These are phyloP conservation scores for Neonectria ditissima DNA, from an alignment of 2,329 filamentous ascomycete genomes.

Conservation along the genomic window DNA sequence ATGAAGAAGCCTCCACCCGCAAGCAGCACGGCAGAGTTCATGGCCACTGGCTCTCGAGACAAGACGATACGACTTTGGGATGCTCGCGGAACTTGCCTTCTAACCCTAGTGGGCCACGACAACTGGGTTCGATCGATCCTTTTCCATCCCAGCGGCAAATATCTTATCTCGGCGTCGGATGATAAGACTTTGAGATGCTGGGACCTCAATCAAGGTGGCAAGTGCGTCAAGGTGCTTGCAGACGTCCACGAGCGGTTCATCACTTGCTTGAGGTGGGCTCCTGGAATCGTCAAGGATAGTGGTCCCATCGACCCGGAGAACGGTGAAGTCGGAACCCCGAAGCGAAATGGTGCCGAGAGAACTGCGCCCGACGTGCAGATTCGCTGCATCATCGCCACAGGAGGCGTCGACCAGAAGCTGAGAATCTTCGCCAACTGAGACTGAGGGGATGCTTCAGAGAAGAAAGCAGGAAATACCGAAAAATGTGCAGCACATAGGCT, in stretches of 20 bases:
- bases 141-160: conserved; percentile 94
- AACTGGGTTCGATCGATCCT: conserved; percentile 91
- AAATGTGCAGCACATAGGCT: conserved; percentile 4
- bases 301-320: conserved; percentile 31
- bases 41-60: conserved; percentile 90
- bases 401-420: conserved; percentile 26
- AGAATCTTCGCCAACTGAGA: conserved; percentile 28
- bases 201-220: conserved; percentile 91
- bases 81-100: conserved; percentile 83
- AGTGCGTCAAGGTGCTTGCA: conserved; percentile 84
- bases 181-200: conserved; percentile 95
- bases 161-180: conserved; percentile 85
- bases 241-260: conserved; percentile 88
- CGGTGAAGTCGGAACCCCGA: conserved; percentile 39
- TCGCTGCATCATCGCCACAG: conserved; percentile 28
- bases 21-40: conserved; percentile 83
- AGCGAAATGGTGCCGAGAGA: conserved; percentile 26
- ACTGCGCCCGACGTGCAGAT: conserved; percentile 21
- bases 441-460: neutral
- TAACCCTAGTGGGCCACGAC: conserved; percentile 87
- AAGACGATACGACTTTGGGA: conserved; percentile 95
- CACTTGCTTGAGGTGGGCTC: conserved; percentile 89
- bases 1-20: conserved; percentile 83
- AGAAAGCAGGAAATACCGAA: conserved; percentile 7
- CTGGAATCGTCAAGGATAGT: conserved; percentile 52